These are phyloP conservation scores for Coprinopsis marcescibilis DNA, from an alignment of 768 basidiomycete genomes.

Conservation along the genomic window DNA sequence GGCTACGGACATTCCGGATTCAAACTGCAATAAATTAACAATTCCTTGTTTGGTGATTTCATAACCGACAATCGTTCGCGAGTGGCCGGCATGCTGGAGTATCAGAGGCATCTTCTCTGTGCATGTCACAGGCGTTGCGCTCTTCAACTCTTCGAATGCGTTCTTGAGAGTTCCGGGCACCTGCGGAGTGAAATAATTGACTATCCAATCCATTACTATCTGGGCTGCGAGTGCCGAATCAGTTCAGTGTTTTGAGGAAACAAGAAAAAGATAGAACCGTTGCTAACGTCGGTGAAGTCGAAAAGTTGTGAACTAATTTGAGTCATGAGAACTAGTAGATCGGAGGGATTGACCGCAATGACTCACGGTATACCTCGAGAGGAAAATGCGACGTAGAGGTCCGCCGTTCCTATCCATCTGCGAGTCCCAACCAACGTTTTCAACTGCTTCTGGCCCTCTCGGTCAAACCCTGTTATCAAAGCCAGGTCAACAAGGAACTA, in stretches of 20 bases:
- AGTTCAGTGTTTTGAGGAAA: slow-evolving; percentile 1
- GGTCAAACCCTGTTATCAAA: slow-evolving; percentile 57
- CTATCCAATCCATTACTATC: slow-evolving; percentile 64
- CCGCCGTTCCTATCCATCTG: slow-evolving; percentile 77
- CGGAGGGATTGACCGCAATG: neutral
- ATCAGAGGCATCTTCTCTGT: slow-evolving; percentile 77
- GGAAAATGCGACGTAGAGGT: slow-evolving; percentile 78
- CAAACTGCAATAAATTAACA: slow-evolving; percentile 67
- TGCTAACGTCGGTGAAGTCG: slow-evolving; percentile 47
- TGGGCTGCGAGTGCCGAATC: slow-evolving; percentile 30
- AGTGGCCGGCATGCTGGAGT: slow-evolving; percentile 80
- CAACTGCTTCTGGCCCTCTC: slow-evolving; percentile 58
- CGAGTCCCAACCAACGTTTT: slow-evolving; percentile 47
- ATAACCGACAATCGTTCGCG: slow-evolving; percentile 81
- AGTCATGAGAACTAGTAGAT: neutral
- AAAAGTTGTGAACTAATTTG: slow-evolving; percentile 48
- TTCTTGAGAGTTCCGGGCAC: slow-evolving; percentile 21
- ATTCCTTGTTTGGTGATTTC: slow-evolving; percentile 56
- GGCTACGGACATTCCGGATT: slow-evolving; percentile 28
- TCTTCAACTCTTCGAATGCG: slow-evolving; percentile 48
- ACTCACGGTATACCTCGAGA: slow-evolving; percentile 79
- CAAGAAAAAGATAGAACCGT: slow-evolving; percentile 32
- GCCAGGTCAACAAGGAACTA: neutral
- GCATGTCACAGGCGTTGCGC: slow-evolving; percentile 43
- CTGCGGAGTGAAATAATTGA: slow-evolving; percentile 55